These are phyloP conservation scores for Bipolaris victoriae DNA, from an alignment of 2,329 filamentous ascomycete species.

Conservation along the genomic window DNA sequence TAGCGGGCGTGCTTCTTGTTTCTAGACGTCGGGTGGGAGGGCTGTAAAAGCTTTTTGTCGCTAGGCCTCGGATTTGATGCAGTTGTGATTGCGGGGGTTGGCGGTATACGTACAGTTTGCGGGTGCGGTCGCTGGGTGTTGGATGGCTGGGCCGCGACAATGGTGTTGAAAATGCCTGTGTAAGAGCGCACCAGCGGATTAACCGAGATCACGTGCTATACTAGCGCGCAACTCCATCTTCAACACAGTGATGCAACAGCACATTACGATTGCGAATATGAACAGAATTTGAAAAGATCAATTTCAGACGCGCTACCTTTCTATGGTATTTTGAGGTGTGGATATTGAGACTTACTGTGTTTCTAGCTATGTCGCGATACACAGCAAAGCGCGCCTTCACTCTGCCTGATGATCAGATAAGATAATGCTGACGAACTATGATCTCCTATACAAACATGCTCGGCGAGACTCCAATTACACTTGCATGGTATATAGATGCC, in stretches of 20 bases:
- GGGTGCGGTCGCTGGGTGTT: constrained; percentile 40
- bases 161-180: constrained; percentile 26
- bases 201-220: constrained; percentile 34
- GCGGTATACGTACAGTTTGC: constrained; percentile 45
- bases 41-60: constrained; percentile 10
- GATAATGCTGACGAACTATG: background rate
- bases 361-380: background rate
- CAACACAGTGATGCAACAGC: background rate
- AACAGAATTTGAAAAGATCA: background rate
- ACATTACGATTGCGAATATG: background rate
- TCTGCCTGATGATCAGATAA: constrained; percentile 15
- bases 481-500: background rate
- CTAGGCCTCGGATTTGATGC: constrained; percentile 8
- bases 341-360: background rate
- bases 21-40: constrained; percentile 7
- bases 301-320: background rate
- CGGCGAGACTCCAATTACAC: background rate
- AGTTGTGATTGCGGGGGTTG: constrained; percentile 4
- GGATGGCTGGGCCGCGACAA: constrained; percentile 40
- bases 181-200: constrained; percentile 18
- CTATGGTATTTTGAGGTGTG: background rate
- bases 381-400: background rate
- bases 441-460: background rate
- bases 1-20: constrained; percentile 24
- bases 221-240: constrained; percentile 1